These are phyloP conservation scores for Talaromyces sp. DNA, from an alignment of 2,329 filamentous ascomycete species.

Conservation along the genomic window DNA sequence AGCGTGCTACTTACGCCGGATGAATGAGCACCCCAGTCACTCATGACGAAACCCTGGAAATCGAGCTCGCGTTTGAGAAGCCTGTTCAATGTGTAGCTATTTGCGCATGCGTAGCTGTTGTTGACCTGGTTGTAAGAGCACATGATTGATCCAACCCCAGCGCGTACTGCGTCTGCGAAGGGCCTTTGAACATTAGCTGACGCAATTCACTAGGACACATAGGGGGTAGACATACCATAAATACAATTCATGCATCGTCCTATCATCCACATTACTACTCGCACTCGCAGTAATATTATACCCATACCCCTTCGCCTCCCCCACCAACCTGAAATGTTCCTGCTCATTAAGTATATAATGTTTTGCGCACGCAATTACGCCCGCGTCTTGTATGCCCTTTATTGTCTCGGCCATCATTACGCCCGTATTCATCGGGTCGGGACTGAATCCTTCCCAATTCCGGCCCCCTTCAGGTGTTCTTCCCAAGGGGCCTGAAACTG, in stretches of 20 bases:
- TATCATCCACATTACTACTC: slow-evolving; percentile 61
- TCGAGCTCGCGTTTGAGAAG: slow-evolving; percentile 69
- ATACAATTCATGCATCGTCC: slow-evolving; percentile 62
- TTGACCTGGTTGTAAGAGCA: slow-evolving; percentile 74
- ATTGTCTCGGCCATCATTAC: slow-evolving; percentile 69
- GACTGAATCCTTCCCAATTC: slow-evolving; percentile 65
- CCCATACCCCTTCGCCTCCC: slow-evolving; percentile 54
- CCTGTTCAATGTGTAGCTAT: slow-evolving; percentile 57
- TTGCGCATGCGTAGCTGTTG: slow-evolving; percentile 65
- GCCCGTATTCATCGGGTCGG: slow-evolving; percentile 73
- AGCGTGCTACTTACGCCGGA: slow-evolving; percentile 63
- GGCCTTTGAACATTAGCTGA: slow-evolving; percentile 38
- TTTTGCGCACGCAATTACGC: slow-evolving; percentile 79
- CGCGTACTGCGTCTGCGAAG: slow-evolving; percentile 64
- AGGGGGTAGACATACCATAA: slow-evolving; percentile 58
- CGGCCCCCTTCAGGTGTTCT: slow-evolving; percentile 64
- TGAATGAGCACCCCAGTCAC: slow-evolving; percentile 76
- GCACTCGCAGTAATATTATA: slow-evolving; percentile 61
- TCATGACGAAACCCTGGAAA: slow-evolving; percentile 67
- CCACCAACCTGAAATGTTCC: slow-evolving; percentile 66
- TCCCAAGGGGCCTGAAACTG: slow-evolving; percentile 71
- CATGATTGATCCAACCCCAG: slow-evolving; percentile 65
- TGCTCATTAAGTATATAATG: slow-evolving; percentile 73
- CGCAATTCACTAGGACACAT: background rate
- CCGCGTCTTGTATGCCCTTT: slow-evolving; percentile 75